Evolutionary conservation across 2,329 filamentous ascomycete species (phyloP), one percentile per base, ranked within the genome.

Genomic region (Claviceps arundinis): DNA sequence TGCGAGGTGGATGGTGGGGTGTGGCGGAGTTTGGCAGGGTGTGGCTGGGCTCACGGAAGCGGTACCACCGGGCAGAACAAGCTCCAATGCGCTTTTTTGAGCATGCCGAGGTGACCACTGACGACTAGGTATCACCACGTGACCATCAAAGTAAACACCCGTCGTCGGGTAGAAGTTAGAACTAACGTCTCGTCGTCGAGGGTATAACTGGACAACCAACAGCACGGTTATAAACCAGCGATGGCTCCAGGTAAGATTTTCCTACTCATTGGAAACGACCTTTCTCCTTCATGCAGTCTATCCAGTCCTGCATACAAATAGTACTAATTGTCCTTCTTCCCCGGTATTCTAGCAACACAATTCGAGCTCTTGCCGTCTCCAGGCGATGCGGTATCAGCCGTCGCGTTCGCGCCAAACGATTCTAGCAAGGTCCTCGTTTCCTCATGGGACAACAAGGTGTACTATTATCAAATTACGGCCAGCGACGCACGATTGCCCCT

Each of bases 371-470:
- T 82, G 55, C 81, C 88, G 61, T 84, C 89, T 47, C 93, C 93
- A 11, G 79, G 78, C 59, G 93, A 98, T 70, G 87, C 86, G 61
- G 85, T 97, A 61, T 95, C 91, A 47, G 77, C 89, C 24, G 74
- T 97, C 62, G 82, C 82, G 63, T 98, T 95, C 75, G 88, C 90
- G 58, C 87, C 89, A 38, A 72, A 77, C 55, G 81, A 83, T n/a
- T 77, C 84, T 3, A 81, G 76, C 51, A 85, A 83, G 60, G 77
- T 98, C 40, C 80, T 94, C n/a, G 90, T 91, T 60, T 85, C 90
- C 11, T 95, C 89, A 52, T 98, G 93, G 93, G 91, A 97, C 70
- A 88, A 84, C 68, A 81, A 88, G 65, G 81, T 95, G 52, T 95
- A 96, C 69, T 76, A 91, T 50, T 97, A 97, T 74, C 87, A 95